These are phyloP conservation scores for Glycine soja DNA, from an alignment of 306 rosid genomes.

Conservation along the genomic window DNA sequence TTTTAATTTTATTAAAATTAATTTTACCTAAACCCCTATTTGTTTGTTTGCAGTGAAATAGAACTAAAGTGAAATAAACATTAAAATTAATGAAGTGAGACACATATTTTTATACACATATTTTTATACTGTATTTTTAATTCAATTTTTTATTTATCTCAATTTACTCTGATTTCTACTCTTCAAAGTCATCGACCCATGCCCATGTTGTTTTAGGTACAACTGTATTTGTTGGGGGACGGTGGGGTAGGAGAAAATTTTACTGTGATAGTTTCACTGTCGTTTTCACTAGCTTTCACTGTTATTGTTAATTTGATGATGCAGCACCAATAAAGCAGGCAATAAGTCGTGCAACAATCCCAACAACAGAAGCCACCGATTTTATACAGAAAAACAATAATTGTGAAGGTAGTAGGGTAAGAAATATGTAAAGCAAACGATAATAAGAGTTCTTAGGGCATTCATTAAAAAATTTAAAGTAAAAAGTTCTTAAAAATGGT, in stretches of 20 bases:
- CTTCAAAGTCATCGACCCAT: not conserved
- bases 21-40: no score
- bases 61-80: no score
- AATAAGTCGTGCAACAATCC: slow-evolving; percentile 28
- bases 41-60: no score
- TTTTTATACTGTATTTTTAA: no score
- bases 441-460: not conserved
- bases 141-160: no score
- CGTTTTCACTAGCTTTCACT: slow-evolving; percentile 26
- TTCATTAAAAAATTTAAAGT: not conserved
- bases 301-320: slow-evolving; percentile 33
- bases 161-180: no score
- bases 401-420: slow-evolving; percentile 6
- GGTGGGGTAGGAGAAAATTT: slow-evolving; percentile 36
- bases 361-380: slow-evolving; percentile 34
- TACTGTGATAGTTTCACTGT: slow-evolving; percentile 15
- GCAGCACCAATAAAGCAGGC: not conserved
- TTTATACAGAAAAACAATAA: slow-evolving; percentile 24
- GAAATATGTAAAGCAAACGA: slow-evolving; percentile 11
- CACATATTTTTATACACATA: no score
- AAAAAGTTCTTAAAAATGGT: not conserved
- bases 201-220: slow-evolving; percentile 3
- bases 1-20: no score
- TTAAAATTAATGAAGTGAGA: no score
- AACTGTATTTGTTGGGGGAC: slow-evolving; percentile 3